phyloP scores from a whole-genome alignment of 768 basidiomycete genomes.

The Xanthoconium stramineum region DNA sequence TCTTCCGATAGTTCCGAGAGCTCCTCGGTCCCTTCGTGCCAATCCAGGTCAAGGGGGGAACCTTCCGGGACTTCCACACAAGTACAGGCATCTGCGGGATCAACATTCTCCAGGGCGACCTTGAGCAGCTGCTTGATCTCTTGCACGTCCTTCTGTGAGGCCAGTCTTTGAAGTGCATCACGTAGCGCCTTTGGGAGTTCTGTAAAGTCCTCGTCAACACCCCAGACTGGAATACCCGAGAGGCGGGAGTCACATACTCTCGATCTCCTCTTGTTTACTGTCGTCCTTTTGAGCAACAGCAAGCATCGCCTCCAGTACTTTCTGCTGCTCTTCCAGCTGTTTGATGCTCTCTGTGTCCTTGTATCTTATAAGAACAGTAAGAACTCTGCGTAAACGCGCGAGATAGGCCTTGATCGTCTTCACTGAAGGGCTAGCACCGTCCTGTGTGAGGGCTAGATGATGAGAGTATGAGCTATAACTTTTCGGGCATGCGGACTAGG shows the following conservation, averaged over 20 bases:
- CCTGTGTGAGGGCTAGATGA: neutral
- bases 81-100: fast-evolving
- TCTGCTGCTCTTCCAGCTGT: neutral
- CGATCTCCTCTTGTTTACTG: no score
- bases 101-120: neutral
- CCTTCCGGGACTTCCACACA: neutral
- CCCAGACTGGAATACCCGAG: no score
- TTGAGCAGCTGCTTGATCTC: neutral
- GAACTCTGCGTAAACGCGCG: neutral
- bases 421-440: neutral
- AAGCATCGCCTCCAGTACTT: neutral
- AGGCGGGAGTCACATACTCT: no score
- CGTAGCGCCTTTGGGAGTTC: neutral
- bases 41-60: neutral
- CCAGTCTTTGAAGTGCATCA: neutral
- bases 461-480: neutral
- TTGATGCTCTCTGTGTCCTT: neutral
- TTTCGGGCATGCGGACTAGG: neutral
- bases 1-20: neutral
- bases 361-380: neutral
- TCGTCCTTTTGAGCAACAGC: neutral
- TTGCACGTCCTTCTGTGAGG: neutral
- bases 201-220: neutral
- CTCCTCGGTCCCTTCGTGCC: slow-evolving; percentile 3
- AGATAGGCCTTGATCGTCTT: neutral